phyloP scores from a whole-genome alignment of 192 early-diverging fungal species.

The Phycomyces blakesleeanus region DNA sequence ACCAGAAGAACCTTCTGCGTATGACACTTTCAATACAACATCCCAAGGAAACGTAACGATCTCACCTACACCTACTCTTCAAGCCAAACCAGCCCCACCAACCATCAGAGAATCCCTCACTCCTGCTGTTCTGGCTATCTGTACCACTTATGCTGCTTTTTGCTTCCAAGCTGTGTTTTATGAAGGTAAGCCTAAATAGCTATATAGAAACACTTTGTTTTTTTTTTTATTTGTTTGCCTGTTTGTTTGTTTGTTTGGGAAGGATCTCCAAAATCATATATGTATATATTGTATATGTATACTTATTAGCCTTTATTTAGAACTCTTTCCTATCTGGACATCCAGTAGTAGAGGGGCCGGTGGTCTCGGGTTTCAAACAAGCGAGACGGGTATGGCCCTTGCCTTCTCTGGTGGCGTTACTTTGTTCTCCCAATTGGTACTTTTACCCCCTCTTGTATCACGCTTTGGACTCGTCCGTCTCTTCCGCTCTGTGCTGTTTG shows the following conservation, averaged over 20 bases:
- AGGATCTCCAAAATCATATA: too few relatives aligned
- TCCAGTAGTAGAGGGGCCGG: slow-evolving; percentile 33
- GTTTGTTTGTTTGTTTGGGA: too few relatives aligned
- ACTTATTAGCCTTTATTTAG: not conserved
- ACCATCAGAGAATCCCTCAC: slow-evolving; percentile 23
- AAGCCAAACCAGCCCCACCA: slow-evolving; percentile 6
- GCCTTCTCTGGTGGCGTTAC: slow-evolving; percentile 42
- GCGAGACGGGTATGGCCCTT: slow-evolving; percentile 46
- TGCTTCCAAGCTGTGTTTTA: slow-evolving; percentile 22
- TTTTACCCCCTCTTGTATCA: slow-evolving; percentile 40
- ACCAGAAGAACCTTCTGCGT: slow-evolving; percentile 11
- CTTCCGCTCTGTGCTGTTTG: slow-evolving; percentile 33
- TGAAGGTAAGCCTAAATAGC: slow-evolving; percentile 18
- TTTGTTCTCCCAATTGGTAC: slow-evolving; percentile 44
- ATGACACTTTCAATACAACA: not conserved
- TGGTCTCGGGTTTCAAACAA: slow-evolving; percentile 48
- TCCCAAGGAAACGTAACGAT: not conserved
- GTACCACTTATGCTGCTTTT: slow-evolving; percentile 15
- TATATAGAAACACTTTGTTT: too few relatives aligned
- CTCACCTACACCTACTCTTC: slow-evolving; percentile 15
- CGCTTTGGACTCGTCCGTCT: slow-evolving; percentile 41
- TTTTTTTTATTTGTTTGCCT: too few relatives aligned
- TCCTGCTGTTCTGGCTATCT: slow-evolving; percentile 18
- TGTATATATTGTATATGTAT: not conserved
- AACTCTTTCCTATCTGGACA: slow-evolving; percentile 18